phyloP scores from a whole-genome alignment of 2,329 filamentous ascomycete genomes.

The Colletotrichum simmondsii region DNA sequence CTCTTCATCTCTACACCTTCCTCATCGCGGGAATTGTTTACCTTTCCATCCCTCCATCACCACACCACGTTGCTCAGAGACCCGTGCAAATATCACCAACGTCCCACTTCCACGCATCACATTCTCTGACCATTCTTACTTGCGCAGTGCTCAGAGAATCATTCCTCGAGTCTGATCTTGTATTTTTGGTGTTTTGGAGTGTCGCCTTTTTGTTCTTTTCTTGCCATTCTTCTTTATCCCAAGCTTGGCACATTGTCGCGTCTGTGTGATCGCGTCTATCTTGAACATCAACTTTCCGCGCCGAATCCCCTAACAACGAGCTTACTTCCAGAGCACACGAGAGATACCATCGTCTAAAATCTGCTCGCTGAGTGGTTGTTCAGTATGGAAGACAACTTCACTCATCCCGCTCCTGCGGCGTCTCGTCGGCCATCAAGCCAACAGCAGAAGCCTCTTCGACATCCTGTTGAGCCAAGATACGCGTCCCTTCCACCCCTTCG shows the following conservation, averaged over 20 bases:
- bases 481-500: conserved; percentile 5
- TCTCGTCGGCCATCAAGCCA: neutral
- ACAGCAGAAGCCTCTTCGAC: neutral
- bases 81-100: neutral
- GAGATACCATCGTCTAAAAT: neutral
- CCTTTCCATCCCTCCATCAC: neutral
- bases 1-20: neutral
- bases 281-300: neutral
- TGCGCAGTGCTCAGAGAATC: neutral
- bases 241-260: neutral
- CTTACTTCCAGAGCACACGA: neutral
- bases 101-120: neutral
- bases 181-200: neutral
- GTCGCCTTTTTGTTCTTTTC: neutral
- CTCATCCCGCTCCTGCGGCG: neutral
- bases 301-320: neutral
- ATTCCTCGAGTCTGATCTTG: neutral
- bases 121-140: neutral
- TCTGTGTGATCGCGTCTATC: neutral
- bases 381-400: conserved; percentile 2
- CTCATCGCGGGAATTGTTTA: neutral
- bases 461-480: neutral
- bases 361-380: neutral
- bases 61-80: neutral
- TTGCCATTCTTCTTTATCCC: neutral